A percentile compares a stretch with the other conserved stretches of the same genome.
Evolutionary conservation across 2,329 filamentous ascomycete species (phyloP).

Genomic region (Calonectria pauciramosa): DNA sequence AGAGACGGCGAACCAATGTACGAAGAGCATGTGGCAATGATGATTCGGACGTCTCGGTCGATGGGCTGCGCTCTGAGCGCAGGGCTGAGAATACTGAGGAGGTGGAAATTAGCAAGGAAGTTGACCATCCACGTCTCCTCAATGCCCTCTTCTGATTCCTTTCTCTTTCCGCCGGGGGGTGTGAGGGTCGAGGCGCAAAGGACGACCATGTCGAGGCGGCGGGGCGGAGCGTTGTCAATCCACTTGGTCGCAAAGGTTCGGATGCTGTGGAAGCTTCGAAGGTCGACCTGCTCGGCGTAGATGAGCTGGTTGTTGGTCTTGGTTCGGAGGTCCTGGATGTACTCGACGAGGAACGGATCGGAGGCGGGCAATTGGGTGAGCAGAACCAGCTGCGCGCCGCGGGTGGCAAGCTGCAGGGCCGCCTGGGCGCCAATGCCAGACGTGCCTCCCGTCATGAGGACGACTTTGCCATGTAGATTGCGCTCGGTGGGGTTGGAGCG

Average conservation of each 20-base stretch:
- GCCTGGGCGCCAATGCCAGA: conserved; percentile 89
- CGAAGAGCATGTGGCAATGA: conserved; percentile 88
- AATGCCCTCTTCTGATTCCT: conserved; percentile 81
- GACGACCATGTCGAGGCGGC: conserved; percentile 91
- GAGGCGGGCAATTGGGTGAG: conserved; percentile 85
- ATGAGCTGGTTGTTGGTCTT: conserved; percentile 87
- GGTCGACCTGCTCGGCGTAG: conserved; percentile 94
- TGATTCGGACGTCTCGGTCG: conserved; percentile 90
- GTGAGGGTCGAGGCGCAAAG: conserved; percentile 86
- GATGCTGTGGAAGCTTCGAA: conserved; percentile 89
- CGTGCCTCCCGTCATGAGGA: conserved; percentile 95
- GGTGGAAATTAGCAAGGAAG: conserved; percentile 94
- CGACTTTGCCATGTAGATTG: conserved; percentile 91
- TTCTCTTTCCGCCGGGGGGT: conserved; percentile 72
- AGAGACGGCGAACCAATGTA: conserved; percentile 85
- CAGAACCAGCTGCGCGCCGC: conserved; percentile 92
- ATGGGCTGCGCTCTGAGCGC: conserved; percentile 92
- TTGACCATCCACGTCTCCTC: conserved; percentile 96
- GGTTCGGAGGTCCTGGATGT: conserved; percentile 87
- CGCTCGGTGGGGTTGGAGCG: conserved; percentile 81
- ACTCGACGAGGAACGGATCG: conserved; percentile 92
- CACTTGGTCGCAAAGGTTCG: conserved; percentile 96
- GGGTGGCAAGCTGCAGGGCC: conserved; percentile 79
- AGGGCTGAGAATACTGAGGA: conserved; percentile 91
- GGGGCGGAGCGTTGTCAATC: conserved; percentile 94